Evolutionary conservation across 805 yeast species (phyloP).

Genomic region (Candida ascalaphidarum): DNA sequence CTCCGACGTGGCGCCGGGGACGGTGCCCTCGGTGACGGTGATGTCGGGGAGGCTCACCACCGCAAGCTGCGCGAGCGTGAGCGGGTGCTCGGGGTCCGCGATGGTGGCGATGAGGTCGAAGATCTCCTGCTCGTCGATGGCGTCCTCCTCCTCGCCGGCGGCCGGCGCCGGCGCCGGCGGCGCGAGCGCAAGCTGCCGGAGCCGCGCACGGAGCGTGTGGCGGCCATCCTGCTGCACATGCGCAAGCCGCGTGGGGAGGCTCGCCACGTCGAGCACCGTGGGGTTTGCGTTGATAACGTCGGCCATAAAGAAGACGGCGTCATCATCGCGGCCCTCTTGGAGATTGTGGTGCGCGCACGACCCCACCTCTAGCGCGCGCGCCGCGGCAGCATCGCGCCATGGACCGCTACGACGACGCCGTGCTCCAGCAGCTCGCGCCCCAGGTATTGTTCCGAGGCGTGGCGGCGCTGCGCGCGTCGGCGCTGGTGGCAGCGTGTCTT

Average conservation of each 20-base stretch:
- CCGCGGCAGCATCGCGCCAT: conserved; percentile 6
- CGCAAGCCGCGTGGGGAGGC: conserved; percentile 62
- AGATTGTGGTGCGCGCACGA: neutral
- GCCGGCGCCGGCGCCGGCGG: too few relatives aligned
- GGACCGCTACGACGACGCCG: conserved; percentile 22
- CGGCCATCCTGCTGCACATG: conserved; percentile 5
- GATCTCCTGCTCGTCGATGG: conserved; percentile 82
- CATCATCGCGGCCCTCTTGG: too few relatives aligned
- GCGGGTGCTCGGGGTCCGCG: conserved; percentile 96
- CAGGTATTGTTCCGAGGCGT: conserved; percentile 10
- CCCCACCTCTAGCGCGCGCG: neutral
- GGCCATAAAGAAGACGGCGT: too few relatives aligned
- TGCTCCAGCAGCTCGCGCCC: conserved; percentile 29
- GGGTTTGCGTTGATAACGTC: conserved; percentile 93
- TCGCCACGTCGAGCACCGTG: conserved; percentile 63
- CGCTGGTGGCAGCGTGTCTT: conserved; percentile 1
- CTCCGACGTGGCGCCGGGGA: conserved; percentile 41
- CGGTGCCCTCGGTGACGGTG: conserved; percentile 49
- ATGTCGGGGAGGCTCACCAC: conserved; percentile 86
- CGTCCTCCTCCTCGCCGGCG: conserved; percentile 41
- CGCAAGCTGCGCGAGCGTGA: conserved; percentile 87
- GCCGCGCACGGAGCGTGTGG: too few relatives aligned
- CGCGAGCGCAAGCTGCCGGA: too few relatives aligned
- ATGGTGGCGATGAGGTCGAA: conserved; percentile 79
- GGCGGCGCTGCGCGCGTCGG: conserved; percentile 4